phyloP scores from a whole-genome alignment of 164 flowering plant genomes.

The Kalanchoe fedtschenkoi region DNA sequence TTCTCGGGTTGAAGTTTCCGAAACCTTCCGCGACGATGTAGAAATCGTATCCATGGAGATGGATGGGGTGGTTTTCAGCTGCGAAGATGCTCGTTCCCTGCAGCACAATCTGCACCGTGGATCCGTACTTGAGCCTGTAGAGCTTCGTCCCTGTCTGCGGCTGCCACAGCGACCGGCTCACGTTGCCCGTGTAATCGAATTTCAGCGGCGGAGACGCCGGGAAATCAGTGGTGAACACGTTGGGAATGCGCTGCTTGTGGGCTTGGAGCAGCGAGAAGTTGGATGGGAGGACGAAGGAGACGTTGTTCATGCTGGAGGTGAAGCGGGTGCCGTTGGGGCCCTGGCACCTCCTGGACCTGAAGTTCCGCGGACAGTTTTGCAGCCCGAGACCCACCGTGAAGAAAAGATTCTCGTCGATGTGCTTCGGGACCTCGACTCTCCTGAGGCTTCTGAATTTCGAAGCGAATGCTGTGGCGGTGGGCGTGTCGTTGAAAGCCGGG shows the following conservation, averaged over 20 bases:
- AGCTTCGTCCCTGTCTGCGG: slow-evolving; percentile 45
- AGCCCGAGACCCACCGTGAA: slow-evolving; percentile 73
- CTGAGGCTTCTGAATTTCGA: slow-evolving; percentile 24
- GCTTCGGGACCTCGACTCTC: slow-evolving; percentile 27
- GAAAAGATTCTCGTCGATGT: slow-evolving; percentile 45
- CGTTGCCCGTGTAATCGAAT: slow-evolving; percentile 72
- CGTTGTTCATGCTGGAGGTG: slow-evolving; percentile 61
- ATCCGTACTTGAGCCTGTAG: slow-evolving; percentile 49
- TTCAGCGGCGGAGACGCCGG: slow-evolving; percentile 50
- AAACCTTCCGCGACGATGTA: slow-evolving; percentile 54
- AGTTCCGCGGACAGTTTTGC: slow-evolving; percentile 38
- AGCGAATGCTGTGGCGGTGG: slow-evolving; percentile 50
- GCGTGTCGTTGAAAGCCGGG: too few relatives aligned
- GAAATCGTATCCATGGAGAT: slow-evolving; percentile 78
- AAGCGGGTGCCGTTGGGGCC: slow-evolving; percentile 71
- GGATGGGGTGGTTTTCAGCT: slow-evolving; percentile 77
- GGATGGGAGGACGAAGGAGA: slow-evolving; percentile 44
- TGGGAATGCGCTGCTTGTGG: slow-evolving; percentile 33
- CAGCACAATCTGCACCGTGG: slow-evolving; percentile 54
- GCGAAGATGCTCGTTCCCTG: slow-evolving; percentile 64
- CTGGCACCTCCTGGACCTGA: slow-evolving; percentile 36
- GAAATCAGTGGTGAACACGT: slow-evolving; percentile 60
- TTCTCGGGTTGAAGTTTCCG: slow-evolving; percentile 56
- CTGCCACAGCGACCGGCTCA: slow-evolving; percentile 53
- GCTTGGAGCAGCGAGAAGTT: slow-evolving; percentile 52